Conservation (phyloP, 2,329 filamentous ascomycete genomes). For the Apiospora arundinis region DNA sequence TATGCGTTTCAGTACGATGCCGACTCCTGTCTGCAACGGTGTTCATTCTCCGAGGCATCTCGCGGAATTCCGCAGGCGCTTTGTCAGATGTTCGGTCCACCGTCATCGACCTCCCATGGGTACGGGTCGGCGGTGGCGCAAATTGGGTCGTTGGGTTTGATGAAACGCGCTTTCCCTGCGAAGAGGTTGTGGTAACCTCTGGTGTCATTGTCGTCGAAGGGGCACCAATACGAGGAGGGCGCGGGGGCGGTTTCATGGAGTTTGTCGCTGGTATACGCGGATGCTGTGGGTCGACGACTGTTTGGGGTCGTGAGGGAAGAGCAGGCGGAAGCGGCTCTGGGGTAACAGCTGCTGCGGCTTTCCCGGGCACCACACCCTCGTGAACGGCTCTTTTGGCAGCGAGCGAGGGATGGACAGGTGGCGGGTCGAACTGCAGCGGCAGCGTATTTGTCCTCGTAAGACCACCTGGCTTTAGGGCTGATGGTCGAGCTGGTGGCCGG, state of each 20-base stretch:
- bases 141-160: slow-evolving; percentile 54
- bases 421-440: slow-evolving; percentile 54
- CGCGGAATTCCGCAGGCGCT: slow-evolving; percentile 45
- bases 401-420: slow-evolving; percentile 58
- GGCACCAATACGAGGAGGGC: slow-evolving; percentile 47
- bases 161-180: slow-evolving; percentile 45
- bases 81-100: slow-evolving; percentile 53
- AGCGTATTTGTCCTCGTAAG: slow-evolving; percentile 40
- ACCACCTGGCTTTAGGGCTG: slow-evolving; percentile 34
- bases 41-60: slow-evolving; percentile 31
- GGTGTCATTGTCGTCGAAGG: background rate
- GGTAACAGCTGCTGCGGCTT: slow-evolving; percentile 43
- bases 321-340: slow-evolving; percentile 57
- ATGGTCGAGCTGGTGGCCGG: slow-evolving; percentile 55
- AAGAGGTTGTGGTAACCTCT: background rate
- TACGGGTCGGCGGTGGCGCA: slow-evolving; percentile 47
- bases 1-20: slow-evolving; percentile 28
- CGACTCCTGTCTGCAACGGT: slow-evolving; percentile 29
- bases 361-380: slow-evolving; percentile 48
- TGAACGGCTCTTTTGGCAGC: slow-evolving; percentile 51
- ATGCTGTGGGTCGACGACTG: slow-evolving; percentile 40
- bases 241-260: slow-evolving; percentile 49
- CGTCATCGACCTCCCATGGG: slow-evolving; percentile 56
- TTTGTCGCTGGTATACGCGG: slow-evolving; percentile 36
- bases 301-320: slow-evolving; percentile 56